Base-by-base conservation (phyloP, 768 basidiomycete genomes). In the Asterophora lycoperdoides region DNA sequence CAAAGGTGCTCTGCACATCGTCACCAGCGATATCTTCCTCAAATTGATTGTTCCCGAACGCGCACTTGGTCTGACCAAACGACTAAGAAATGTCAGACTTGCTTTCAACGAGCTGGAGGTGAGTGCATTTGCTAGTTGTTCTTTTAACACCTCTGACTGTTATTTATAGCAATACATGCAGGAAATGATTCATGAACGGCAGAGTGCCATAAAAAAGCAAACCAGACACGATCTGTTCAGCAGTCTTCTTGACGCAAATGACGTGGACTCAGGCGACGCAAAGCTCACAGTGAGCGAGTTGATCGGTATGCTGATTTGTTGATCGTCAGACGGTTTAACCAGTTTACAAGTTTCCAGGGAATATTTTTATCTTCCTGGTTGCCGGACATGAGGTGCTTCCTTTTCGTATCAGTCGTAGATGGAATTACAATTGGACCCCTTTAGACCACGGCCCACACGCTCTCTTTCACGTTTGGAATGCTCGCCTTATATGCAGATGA, bases 351-450 rank as follows among this genome's bases (percentile, higher is more conserved):
- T 9, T 28, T 37, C 40, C 39, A 69, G 74, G 70, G 17, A 77
- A 77, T 56, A 68, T 75, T n/a, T 77, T 71, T 45, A 70, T 75
- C 15, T 77, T 75, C 50, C 56, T 83, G n/a, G 59, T 85, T 17
- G 83, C 83, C 18, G 81, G 82, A 8, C 79, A 82, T 49, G 81
- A 81, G 67, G 78, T 78, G 48, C 13, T 57, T 51, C 30, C 23
- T 23, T 10, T n/a, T 17, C 8, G 5, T 37, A 14, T 17, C 18
- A 37, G 19, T 44, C 3, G 23, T 20, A 15, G 11, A 28, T 8
- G 19, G 14, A 14, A 33, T n/a, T 29, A 4, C 32, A 11, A 17
- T n/a, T 42, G 10, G 26, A 28, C 11, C 13, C 34, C 18, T 33
- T 33, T 14, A 73, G 70, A 72, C 73, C 4, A 66, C 71, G 0